A percentile compares a stretch with the other conserved stretches of the same genome.
phyloP scores from a whole-genome alignment of 768 basidiomycete genomes.

The Pisolithus orientalis region DNA sequence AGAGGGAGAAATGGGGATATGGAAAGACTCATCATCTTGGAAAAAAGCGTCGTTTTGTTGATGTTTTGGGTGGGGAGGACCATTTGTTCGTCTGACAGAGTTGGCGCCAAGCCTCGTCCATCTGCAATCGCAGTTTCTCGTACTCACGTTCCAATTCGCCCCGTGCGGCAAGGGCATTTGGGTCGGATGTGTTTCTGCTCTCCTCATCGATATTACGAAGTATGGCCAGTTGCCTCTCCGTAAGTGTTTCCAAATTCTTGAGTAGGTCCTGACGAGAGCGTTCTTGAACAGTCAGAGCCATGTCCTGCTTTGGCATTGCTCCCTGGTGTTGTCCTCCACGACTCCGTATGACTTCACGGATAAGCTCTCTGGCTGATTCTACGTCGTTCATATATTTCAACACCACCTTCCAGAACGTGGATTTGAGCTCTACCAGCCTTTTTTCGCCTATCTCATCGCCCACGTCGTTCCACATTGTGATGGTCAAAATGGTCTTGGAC shows the following conservation, averaged over 20 bases:
- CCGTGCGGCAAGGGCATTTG: neutral
- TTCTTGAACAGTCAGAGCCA: neutral
- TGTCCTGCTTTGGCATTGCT: neutral
- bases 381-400: neutral
- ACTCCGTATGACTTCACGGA: neutral
- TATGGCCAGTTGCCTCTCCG: neutral
- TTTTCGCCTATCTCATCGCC: neutral
- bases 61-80: neutral
- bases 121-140: neutral
- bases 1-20: neutral
- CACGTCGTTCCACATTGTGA: conserved; percentile 27
- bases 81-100: neutral
- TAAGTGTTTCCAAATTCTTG: neutral
- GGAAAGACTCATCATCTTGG: neutral
- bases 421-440: neutral
- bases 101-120: neutral
- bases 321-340: neutral
- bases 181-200: neutral
- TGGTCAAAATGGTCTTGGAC: conserved; percentile 20
- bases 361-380: neutral
- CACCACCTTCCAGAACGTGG: neutral
- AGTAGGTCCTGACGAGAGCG: neutral
- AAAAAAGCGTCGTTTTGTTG: neutral
- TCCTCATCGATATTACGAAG: neutral
- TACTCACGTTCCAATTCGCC: neutral